Percentiles rank a stretch among this genome's conserved stretches.
Evolutionary conservation across 495 filamentous ascomycete genomes (phyloP).

Genomic region (Alectoria sarmentosa): DNA sequence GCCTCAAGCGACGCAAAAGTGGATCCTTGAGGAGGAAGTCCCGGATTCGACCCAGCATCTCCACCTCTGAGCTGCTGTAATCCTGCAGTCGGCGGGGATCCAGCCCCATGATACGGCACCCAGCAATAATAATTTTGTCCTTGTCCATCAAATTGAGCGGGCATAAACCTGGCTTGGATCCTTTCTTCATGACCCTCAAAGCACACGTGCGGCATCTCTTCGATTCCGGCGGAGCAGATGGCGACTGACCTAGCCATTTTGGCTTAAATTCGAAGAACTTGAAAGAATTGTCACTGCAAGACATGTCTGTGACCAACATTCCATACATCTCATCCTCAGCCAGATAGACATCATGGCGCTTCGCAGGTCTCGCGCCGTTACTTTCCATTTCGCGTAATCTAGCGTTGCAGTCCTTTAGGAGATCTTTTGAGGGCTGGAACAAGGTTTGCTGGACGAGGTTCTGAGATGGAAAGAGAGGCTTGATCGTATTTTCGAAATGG

Average conservation of each 20-base stretch:
- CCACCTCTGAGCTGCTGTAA: background rate
- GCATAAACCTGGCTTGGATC: slow-evolving; percentile 37
- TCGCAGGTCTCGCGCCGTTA: slow-evolving; percentile 33
- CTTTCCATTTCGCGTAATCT: slow-evolving; percentile 37
- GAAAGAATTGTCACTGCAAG: slow-evolving; percentile 34
- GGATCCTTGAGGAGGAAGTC: slow-evolving; percentile 27
- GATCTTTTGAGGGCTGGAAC: slow-evolving; percentile 41
- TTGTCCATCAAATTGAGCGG: slow-evolving; percentile 48
- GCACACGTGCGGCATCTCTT: slow-evolving; percentile 84
- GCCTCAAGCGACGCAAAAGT: slow-evolving; percentile 37
- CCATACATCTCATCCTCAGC: slow-evolving; percentile 53
- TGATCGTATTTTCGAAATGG: slow-evolving; percentile 52
- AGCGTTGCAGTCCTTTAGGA: slow-evolving; percentile 46
- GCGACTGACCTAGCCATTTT: slow-evolving; percentile 87
- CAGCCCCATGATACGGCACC: slow-evolving; percentile 27
- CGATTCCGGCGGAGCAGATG: slow-evolving; percentile 58
- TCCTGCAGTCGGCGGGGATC: background rate
- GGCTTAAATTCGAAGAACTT: slow-evolving; percentile 73
- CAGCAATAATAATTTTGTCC: slow-evolving; percentile 32
- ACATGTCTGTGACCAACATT: slow-evolving; percentile 79
- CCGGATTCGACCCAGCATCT: slow-evolving; percentile 10
- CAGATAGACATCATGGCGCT: slow-evolving; percentile 52
- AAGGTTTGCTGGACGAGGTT: slow-evolving; percentile 56
- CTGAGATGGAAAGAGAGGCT: slow-evolving; percentile 48
- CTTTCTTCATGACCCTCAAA: slow-evolving; percentile 51